Evolutionary conservation across 2,329 filamentous ascomycete genomes (phyloP).

Genomic region (Mycogone perniciosa): DNA sequence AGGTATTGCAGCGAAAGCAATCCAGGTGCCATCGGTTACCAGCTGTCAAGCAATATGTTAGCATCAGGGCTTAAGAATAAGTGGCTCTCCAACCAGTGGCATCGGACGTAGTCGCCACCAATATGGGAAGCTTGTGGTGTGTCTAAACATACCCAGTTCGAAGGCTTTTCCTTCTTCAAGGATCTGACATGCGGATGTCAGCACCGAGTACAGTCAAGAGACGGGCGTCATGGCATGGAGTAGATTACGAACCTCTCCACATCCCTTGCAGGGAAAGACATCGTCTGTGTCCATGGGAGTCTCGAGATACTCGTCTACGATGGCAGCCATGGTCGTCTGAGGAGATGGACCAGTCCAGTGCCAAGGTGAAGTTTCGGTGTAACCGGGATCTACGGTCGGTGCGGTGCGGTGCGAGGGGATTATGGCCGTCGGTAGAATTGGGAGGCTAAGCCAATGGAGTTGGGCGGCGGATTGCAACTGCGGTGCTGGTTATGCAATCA

Average conservation of each 20-base stretch:
- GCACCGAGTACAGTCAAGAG: slow-evolving; percentile 1
- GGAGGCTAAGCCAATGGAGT: neutral
- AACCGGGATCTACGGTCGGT: neutral
- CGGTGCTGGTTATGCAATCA: slow-evolving; percentile 7
- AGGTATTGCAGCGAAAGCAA: slow-evolving; percentile 97
- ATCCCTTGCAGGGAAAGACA: slow-evolving; percentile 84
- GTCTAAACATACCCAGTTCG: slow-evolving; percentile 67
- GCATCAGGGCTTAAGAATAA: slow-evolving; percentile 12
- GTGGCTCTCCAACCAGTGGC: neutral
- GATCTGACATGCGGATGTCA: slow-evolving; percentile 51
- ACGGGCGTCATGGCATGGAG: slow-evolving; percentile 2
- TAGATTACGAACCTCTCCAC: slow-evolving; percentile 65
- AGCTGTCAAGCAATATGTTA: slow-evolving; percentile 46
- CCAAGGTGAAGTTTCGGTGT: slow-evolving; percentile 7
- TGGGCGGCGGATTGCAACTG: slow-evolving; percentile 6
- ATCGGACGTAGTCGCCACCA: slow-evolving; percentile 4
- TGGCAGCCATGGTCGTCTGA: slow-evolving; percentile 35
- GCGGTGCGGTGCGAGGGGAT: neutral
- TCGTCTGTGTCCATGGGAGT: slow-evolving; percentile 71
- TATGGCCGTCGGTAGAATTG: slow-evolving; percentile 3
- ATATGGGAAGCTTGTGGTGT: neutral
- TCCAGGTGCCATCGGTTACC: slow-evolving; percentile 98
- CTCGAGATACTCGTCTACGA: slow-evolving; percentile 57
- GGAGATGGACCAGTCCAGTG: slow-evolving; percentile 7
- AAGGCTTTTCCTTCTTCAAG: slow-evolving; percentile 98